Evolutionary conservation across 2,329 filamentous ascomycete species (phyloP).

Genomic region (Calonectria ilicicola): DNA sequence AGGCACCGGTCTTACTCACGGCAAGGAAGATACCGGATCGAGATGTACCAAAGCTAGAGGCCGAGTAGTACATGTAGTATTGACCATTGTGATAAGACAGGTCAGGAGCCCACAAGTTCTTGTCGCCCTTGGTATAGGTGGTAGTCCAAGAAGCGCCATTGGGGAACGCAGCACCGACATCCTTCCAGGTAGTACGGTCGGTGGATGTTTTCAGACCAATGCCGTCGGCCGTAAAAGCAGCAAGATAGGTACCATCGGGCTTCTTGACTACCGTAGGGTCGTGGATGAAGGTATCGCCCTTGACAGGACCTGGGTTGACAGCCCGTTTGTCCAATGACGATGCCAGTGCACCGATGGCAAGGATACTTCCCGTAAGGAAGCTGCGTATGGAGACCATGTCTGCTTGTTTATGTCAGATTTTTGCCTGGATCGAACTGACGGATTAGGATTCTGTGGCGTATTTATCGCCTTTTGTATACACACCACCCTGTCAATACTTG

Average conservation of each 20-base stretch:
- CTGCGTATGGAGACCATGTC: slow-evolving; percentile 33
- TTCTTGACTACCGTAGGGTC: slow-evolving; percentile 47
- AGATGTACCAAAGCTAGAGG: slow-evolving; percentile 43
- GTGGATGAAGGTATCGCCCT: slow-evolving; percentile 42
- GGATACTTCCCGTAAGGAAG: slow-evolving; percentile 34
- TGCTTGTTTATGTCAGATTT: neutral
- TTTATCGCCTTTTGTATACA: neutral
- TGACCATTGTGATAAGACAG: slow-evolving; percentile 52
- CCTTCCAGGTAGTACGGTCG: slow-evolving; percentile 46
- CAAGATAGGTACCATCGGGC: slow-evolving; percentile 41
- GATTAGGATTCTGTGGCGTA: neutral
- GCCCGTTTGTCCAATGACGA: slow-evolving; percentile 20
- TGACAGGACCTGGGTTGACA: slow-evolving; percentile 40
- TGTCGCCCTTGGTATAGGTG: slow-evolving; percentile 44
- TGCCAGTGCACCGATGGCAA: slow-evolving; percentile 34
- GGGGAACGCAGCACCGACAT: slow-evolving; percentile 46
- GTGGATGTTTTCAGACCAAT: slow-evolving; percentile 47
- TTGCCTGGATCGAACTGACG: neutral
- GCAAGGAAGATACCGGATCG: slow-evolving; percentile 48
- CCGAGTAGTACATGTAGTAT: slow-evolving; percentile 49
- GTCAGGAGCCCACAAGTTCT: slow-evolving; percentile 65
- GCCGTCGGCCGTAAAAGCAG: slow-evolving; percentile 43
- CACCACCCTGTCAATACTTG: neutral
- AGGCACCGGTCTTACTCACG: slow-evolving; percentile 42
- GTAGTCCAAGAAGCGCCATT: slow-evolving; percentile 47